Percentiles rank a stretch among this genome's conserved stretches.
These are phyloP conservation scores for Populus nigra DNA, from an alignment of 345 rosid species.

Conservation along the genomic window DNA sequence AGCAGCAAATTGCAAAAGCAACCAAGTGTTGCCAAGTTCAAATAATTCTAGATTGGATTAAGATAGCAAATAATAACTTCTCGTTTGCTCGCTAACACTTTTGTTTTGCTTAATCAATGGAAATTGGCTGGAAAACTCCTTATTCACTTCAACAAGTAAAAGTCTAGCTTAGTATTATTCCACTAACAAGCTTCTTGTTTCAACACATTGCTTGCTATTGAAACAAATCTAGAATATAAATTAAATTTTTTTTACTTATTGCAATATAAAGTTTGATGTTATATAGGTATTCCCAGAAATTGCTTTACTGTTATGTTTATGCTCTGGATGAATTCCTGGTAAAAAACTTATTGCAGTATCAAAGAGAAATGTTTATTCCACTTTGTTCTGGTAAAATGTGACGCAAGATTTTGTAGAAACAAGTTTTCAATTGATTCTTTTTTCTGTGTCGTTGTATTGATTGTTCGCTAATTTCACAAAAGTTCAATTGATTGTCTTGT, in stretches of 20 bases:
- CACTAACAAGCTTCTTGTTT: neutral
- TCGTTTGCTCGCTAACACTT: neutral
- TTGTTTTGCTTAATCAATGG: neutral
- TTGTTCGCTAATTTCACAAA: neutral
- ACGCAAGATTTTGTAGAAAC: neutral
- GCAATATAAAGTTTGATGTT: neutral
- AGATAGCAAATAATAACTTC: neutral
- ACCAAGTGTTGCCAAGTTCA: neutral
- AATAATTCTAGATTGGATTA: neutral
- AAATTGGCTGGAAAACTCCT: neutral
- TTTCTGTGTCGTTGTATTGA: neutral
- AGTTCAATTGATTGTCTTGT: neutral
- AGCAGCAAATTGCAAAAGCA: neutral
- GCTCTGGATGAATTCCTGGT: neutral
- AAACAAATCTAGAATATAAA: neutral
- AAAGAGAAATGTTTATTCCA: neutral
- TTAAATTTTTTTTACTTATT: neutral
- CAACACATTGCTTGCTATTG: neutral
- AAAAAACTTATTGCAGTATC: neutral
- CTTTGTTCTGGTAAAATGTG: neutral
- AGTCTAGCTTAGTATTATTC: neutral
- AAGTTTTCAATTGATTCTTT: neutral
- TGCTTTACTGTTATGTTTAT: neutral
- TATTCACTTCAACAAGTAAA: neutral
- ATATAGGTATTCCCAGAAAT: neutral